Evolutionary conservation across 2,329 filamentous ascomycete genomes (phyloP), one percentile per base, ranked within the genome.

Genomic region (Aspergillus ruber): DNA sequence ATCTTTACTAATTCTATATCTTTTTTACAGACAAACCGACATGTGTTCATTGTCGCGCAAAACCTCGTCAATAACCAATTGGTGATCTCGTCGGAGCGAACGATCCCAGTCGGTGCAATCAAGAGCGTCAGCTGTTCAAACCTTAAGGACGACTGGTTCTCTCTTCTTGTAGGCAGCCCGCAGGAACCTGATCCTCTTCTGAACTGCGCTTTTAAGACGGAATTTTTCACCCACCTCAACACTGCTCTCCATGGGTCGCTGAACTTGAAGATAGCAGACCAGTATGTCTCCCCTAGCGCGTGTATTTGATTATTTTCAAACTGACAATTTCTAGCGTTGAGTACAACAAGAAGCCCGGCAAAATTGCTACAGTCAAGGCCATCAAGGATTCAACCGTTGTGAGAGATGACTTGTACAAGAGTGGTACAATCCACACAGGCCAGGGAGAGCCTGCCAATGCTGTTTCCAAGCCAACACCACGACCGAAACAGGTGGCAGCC

Each of bases 271-370:
- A 85, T 97, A 52, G 82, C 75, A n/a, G 85, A 93, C 23, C 79
- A 78, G 50, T 78, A 65, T 71, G 74, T 68, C 44, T 17, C 40
- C n/a, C 6, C 33, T 18, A 6, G 17, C 39, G 20, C n/a, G n/a
- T 23, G 7, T 20, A 6, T 7, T 10, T 6, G 6, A 6, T 18
- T 17, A 12, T 8, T 15, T 32, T 15, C 18, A 49, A 17, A 46
- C 54, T 58, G 48, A 61, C 38, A 17, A 40, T 18, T 10, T 21
- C 32, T 46, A 78, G 73, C 4, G 90, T 98, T 57, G 88, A 95
- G 65, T 98, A 95, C 69, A 90, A 91, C 64, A 98, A 97, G 79
- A 98, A 98, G 71, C 93, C 93, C 1, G 88, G 88, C 47, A 98
- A 98, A 74, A 80, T 88, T 67, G 86, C 91, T 46, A 72, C 83